Percentiles rank a stretch among this genome's conserved stretches.
These are phyloP conservation scores for Arthrobotrys entomopaga DNA, from an alignment of 2,329 filamentous ascomycete species.

Conservation along the genomic window DNA sequence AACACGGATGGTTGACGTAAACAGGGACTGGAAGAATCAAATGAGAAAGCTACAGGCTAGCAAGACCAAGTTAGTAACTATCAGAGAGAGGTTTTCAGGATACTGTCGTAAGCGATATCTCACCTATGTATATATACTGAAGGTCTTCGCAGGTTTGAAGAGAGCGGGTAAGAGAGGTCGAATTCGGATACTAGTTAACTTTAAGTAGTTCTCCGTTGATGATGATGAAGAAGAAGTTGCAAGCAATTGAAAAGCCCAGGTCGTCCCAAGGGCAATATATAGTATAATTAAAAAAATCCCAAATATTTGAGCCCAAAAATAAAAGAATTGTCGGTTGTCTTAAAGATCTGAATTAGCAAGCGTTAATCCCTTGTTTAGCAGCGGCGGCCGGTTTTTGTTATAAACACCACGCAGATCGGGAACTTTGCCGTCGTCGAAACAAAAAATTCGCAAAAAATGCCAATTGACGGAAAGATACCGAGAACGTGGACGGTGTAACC, in stretches of 20 bases:
- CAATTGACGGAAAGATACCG: constrained; percentile 30
- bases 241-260: no score
- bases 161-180: no score
- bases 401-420: constrained; percentile 13
- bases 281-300: background rate
- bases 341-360: constrained; percentile 6
- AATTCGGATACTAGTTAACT: no score
- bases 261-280: no score
- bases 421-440: background rate
- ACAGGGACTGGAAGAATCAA: no score
- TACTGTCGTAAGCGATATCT: no score
- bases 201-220: background rate
- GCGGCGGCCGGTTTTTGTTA: constrained; percentile 5
- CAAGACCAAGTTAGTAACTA: no score
- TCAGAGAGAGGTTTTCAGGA: no score
- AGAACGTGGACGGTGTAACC: constrained; percentile 12
- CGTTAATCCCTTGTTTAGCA: constrained; percentile 13
- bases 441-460: constrained; percentile 3
- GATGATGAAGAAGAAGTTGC: background rate
- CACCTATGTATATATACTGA: no score
- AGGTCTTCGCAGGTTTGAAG: no score
- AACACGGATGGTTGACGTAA: no score
- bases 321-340: background rate
- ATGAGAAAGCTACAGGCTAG: no score
- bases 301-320: background rate